Evolutionary conservation across 495 filamentous ascomycete species (phyloP), one percentile per base, ranked within the genome.

Genomic region (Lindgomyces ingoldianus): DNA sequence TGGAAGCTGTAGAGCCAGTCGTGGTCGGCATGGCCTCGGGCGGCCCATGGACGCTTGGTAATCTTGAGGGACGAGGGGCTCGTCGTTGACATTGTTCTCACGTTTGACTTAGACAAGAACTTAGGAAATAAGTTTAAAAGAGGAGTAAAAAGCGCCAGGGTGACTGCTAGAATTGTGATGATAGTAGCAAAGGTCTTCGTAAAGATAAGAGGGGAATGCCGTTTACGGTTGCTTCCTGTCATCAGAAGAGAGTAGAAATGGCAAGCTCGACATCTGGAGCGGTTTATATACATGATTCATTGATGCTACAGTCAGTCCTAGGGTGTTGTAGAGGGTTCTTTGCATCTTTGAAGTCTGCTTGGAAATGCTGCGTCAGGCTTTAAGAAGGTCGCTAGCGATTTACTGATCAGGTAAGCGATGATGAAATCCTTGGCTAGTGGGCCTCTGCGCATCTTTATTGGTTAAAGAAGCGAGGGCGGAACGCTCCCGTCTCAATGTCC

Each of bases 1-100:
- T 93, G 90, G 78, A 87, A 91, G 22, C 83, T 86, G 74, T 92
- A 87, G n/a, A 92, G 84, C 89, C 89, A 93, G 72, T 87, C 89
- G 74, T 91, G 87, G 71, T 91, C 83, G 60, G 83, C 80, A 73
- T 92, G 89, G 41, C 89, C 90, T 48, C 89, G 82, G 29, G 82
- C 80, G 39, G 72, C 63, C 73, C 73, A 78, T n/a, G 73, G 71
- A 1, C 76, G 73, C 51, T 73, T 76, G 63, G 72, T 74, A 56
- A 78, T 68, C 26, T 73, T 72, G 26, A 76, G 51, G 26, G 42
- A 19, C n/a, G 67, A 25, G 36, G 66, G 47, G 30, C 55, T 21
- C 22, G 47, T 61, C 46, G 61, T 70, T 24, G 73, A 63, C 68
- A 75, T 70, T n/a, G 62, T 46, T 39, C 73, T 64, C 36, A 74